Base-by-base conservation (phyloP, 306 rosid genomes). In the Pterocarpus santalinus region DNA sequence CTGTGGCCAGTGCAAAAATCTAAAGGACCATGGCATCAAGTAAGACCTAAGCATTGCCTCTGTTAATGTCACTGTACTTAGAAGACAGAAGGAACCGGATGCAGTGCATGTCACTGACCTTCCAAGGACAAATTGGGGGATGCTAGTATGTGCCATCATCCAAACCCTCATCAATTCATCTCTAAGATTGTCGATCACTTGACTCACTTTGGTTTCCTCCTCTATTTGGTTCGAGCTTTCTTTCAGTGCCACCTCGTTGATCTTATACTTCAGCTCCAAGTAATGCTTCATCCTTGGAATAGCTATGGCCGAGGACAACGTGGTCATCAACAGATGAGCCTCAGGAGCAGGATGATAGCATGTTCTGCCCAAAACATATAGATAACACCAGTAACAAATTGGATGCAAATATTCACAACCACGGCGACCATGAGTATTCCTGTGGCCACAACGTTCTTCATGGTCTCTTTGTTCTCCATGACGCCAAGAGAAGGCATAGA, bases 51-150 rank as follows among this genome's bases (percentile, higher is more conserved):
- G 65, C 62, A 95, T 82, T 35, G 90, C 91, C 82, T 89, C 91
- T 5, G 82, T 85, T 73, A 92, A 86, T n/a, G 86, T 82, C 68
- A 82, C 3, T 11, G 94, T 85, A 72, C 94, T 86, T 4, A 95
- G 62, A 77, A 95, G 90, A 84, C 98, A 89, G 17, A 92, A 85
- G 5, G 89, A 95, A 36, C 97, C 98, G 49, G 97, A 88, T 8
- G 98, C 98, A 22, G 92, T 91, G 77, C 97, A 91, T 0, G 91
- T 89, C 7, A 86, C 94, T 17, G 98, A 95, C n/a, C 97, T 91
- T 39, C 95, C 98, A 82, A 95, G 73, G 55, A 95, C 91, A 88
- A 91, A 95, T 68, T 95, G 98, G 12, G 98, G 98, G 49, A 90
- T 86, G 34, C 91, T 81, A 0, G 97, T 92, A 60, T 92, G 91